Evolutionary conservation across 805 yeast species (phyloP).

Genomic region (Schwanniomyces vanrijiae): DNA sequence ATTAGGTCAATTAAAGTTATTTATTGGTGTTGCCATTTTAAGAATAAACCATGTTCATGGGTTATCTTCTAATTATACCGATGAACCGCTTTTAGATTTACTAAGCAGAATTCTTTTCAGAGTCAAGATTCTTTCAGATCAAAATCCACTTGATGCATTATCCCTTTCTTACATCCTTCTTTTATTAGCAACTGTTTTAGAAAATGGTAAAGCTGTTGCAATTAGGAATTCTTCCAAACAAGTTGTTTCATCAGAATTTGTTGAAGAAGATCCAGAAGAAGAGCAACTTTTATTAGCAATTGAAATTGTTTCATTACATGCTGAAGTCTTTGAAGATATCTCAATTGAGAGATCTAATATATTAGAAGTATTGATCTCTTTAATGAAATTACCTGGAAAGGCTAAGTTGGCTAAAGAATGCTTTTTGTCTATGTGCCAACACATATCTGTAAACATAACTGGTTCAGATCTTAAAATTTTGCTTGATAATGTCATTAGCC

Average conservation of each 20-base stretch:
- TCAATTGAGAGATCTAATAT: constrained; percentile 69
- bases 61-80: constrained; percentile 46
- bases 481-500: constrained; percentile 54
- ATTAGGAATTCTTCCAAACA: constrained; percentile 51
- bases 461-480: constrained; percentile 58
- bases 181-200: constrained; percentile 63
- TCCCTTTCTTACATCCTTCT: constrained; percentile 78
- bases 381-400: constrained; percentile 73
- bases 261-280: constrained; percentile 84
- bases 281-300: constrained; percentile 78
- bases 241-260: constrained; percentile 61
- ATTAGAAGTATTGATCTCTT: constrained; percentile 57
- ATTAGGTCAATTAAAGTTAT: constrained; percentile 48
- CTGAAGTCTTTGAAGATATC: constrained; percentile 64
- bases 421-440: constrained; percentile 72
- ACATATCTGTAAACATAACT: constrained; percentile 63
- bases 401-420: constrained; percentile 84
- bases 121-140: constrained; percentile 72
- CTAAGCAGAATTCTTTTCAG: constrained; percentile 70
- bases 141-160: constrained; percentile 64
- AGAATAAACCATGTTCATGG: constrained; percentile 50
- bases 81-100: constrained; percentile 54
- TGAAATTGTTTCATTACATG: constrained; percentile 69
- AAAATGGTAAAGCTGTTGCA: constrained; percentile 60
- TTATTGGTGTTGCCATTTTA: constrained; percentile 70